Conservation (phyloP, 768 basidiomycete genomes). For the Podaxis pistillaris region DNA sequence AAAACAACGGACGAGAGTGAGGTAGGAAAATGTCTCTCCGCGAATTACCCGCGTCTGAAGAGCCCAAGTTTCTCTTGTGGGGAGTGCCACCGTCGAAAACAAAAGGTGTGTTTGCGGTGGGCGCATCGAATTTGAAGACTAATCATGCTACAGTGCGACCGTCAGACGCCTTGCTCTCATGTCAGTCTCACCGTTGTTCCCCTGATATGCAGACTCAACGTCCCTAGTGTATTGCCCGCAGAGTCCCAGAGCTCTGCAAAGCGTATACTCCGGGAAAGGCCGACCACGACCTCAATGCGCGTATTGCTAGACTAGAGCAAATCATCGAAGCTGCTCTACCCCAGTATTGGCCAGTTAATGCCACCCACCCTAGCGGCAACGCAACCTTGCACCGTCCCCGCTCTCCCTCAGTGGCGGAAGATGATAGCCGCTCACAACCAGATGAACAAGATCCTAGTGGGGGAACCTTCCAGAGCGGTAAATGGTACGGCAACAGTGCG, state of each 20-base stretch:
- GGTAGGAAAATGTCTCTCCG: slow-evolving; percentile 40
- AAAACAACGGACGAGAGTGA: slow-evolving; percentile 75
- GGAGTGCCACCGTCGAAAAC: slow-evolving; percentile 86
- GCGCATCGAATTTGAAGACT: slow-evolving; percentile 5
- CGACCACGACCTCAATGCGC: slow-evolving; percentile 76
- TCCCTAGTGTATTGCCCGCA: slow-evolving; percentile 73
- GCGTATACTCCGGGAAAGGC: slow-evolving; percentile 86
- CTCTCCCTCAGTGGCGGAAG: slow-evolving; percentile 56
- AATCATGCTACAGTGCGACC: slow-evolving; percentile 62
- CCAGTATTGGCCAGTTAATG: slow-evolving; percentile 49
- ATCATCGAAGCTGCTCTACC: slow-evolving; percentile 80
- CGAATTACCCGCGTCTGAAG: slow-evolving; percentile 15
- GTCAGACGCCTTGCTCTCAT: slow-evolving; percentile 83
- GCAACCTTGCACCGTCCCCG: slow-evolving; percentile 38
- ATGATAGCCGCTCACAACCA: slow-evolving; percentile 67
- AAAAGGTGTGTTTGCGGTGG: slow-evolving; percentile 55
- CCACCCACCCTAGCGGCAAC: slow-evolving; percentile 35
- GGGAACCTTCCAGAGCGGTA: slow-evolving; percentile 79
- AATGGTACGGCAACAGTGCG: slow-evolving; percentile 84
- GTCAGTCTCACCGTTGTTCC: slow-evolving; percentile 37
- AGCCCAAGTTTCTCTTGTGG: slow-evolving; percentile 72
- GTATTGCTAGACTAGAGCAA: slow-evolving; percentile 74
- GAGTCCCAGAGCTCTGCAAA: slow-evolving; percentile 85
- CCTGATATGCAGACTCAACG: slow-evolving; percentile 19
- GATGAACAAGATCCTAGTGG: slow-evolving; percentile 77